Percentiles rank a stretch among this genome's conserved stretches.
phyloP scores from a whole-genome alignment of 2,329 filamentous ascomycete species.

The Tolypocladium ovalisporum region DNA sequence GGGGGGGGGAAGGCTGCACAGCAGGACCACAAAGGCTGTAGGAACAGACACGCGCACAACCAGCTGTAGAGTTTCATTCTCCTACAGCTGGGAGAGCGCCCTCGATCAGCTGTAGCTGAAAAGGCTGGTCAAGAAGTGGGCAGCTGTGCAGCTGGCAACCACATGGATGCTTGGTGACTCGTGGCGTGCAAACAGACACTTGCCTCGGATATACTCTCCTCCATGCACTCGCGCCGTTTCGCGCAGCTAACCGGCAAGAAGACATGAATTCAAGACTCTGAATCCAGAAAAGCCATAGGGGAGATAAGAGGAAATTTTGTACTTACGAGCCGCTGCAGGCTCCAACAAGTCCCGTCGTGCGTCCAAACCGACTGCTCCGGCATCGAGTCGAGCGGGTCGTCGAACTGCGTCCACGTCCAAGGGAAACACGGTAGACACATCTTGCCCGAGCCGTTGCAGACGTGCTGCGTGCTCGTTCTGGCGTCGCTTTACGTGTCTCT shows the following conservation, averaged over 20 bases:
- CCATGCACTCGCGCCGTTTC: neutral
- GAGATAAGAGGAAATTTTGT: neutral
- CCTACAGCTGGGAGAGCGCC: neutral
- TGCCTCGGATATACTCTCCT: neutral
- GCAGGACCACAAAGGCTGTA: neutral
- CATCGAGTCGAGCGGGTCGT: conserved; percentile 25
- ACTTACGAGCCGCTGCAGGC: conserved; percentile 29
- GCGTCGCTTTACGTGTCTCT: neutral
- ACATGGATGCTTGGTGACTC: neutral
- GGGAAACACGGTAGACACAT: conserved; percentile 46
- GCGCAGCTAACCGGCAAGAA: neutral
- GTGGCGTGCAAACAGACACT: neutral
- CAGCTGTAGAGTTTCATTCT: neutral
- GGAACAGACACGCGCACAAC: neutral
- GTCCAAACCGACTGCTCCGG: conserved; percentile 32
- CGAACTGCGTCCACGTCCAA: conserved; percentile 36
- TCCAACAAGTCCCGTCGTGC: conserved; percentile 22
- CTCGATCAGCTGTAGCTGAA: neutral
- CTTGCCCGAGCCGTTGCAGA: neutral
- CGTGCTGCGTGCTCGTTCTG: neutral
- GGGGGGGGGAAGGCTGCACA: neutral
- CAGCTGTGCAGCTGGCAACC: neutral
- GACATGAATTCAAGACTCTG: neutral
- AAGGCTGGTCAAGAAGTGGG: neutral
- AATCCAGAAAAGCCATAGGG: neutral